phyloP scores from a whole-genome alignment of 208 protist genomes.

The Leishmania major region DNA sequence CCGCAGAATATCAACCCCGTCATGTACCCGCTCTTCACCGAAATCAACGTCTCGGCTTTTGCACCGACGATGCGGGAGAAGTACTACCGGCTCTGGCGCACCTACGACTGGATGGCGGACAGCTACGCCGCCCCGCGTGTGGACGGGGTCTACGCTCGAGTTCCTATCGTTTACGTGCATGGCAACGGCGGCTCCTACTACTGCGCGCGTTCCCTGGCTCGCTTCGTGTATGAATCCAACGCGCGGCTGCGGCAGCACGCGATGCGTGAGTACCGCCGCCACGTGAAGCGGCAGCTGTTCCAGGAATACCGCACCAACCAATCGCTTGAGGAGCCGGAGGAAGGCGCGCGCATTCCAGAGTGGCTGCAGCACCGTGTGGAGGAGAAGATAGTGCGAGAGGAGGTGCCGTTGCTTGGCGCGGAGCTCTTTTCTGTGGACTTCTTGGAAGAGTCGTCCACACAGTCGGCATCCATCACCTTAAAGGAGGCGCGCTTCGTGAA shows the following conservation, averaged over 20 bases:
- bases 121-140: slow-evolving; percentile 36
- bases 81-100: slow-evolving; percentile 67
- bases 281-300: slow-evolving; percentile 45
- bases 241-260: slow-evolving; percentile 38
- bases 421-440: slow-evolving; percentile 78
- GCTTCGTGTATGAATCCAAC: slow-evolving; percentile 71
- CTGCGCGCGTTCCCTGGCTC: slow-evolving; percentile 69
- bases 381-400: slow-evolving; percentile 38
- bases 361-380: slow-evolving; percentile 44
- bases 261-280: slow-evolving; percentile 35
- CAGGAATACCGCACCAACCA: slow-evolving; percentile 10
- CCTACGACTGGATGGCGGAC: slow-evolving; percentile 70
- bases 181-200: slow-evolving; percentile 83
- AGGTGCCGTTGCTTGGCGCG: slow-evolving; percentile 53
- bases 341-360: slow-evolving; percentile 37
- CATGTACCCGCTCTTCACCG: slow-evolving; percentile 50
- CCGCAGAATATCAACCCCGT: slow-evolving; percentile 55
- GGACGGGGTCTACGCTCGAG: slow-evolving; percentile 34
- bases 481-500: slow-evolving; percentile 78
- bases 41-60: slow-evolving; percentile 38
- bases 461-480: slow-evolving; percentile 55
- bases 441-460: slow-evolving; percentile 69
- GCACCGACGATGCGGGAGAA: slow-evolving; percentile 34
- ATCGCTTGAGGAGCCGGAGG: slow-evolving; percentile 19
- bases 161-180: slow-evolving; percentile 79